These are phyloP conservation scores for Solanum megistacrolobum DNA, from an alignment of 257 asterid genomes.

Conservation along the genomic window DNA sequence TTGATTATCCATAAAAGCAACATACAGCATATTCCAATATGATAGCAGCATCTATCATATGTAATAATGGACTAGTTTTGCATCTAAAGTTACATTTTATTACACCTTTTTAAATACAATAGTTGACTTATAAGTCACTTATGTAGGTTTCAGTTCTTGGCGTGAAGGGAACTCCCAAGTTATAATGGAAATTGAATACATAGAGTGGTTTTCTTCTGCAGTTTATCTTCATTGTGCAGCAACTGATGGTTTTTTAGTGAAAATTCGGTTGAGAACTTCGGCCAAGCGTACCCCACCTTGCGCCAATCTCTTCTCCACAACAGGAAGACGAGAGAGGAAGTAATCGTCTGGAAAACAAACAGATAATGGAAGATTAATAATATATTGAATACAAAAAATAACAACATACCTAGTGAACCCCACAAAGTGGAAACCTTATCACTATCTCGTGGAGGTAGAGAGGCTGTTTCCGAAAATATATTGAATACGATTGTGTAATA, in stretches of 20 bases:
- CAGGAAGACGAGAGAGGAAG: constrained; percentile 71
- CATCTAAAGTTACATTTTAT: neutral
- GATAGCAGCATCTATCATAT: neutral
- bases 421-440: neutral
- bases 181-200: constrained; percentile 1
- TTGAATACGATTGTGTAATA: neutral
- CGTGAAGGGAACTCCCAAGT: constrained; percentile 24
- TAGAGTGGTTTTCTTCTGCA: neutral
- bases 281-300: constrained; percentile 84
- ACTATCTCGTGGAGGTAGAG: neutral
- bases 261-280: constrained; percentile 62
- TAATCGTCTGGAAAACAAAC: constrained; percentile 46
- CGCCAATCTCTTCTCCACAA: constrained; percentile 74
- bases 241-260: constrained; percentile 23
- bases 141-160: constrained; percentile 3
- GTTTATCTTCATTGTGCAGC: constrained; percentile 37
- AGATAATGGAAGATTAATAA: neutral
- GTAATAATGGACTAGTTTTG: neutral
- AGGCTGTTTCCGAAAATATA: neutral
- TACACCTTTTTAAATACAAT: neutral
- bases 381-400: neutral
- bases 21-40: constrained; percentile 8
- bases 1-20: constrained; percentile 23
- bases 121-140: constrained; percentile 5
- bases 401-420: neutral